Conservation (phyloP, 192 early-diverging fungal species). For the Coemansia guatemalensis region DNA sequence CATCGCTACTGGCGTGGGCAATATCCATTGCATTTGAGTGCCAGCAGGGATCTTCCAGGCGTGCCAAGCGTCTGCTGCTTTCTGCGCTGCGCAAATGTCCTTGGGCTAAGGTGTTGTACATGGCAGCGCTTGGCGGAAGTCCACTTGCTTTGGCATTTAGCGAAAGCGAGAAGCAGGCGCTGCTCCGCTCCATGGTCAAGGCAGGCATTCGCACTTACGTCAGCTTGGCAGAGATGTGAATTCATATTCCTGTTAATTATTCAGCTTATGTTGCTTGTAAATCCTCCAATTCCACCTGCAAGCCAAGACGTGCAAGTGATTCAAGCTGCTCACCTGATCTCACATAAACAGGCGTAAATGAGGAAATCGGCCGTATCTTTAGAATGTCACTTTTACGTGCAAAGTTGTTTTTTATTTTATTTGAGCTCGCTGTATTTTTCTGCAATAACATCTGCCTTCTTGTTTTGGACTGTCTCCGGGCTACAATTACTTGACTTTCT, state of each 20-base stretch:
- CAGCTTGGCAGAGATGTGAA: conserved; percentile 3
- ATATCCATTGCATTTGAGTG: conserved; percentile 11
- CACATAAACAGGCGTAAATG: not conserved
- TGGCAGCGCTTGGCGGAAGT: conserved; percentile 12
- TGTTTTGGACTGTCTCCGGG: not conserved
- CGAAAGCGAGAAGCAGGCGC: not conserved
- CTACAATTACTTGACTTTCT: not conserved
- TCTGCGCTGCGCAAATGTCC: conserved; percentile 21
- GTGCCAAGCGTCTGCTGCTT: conserved; percentile 13
- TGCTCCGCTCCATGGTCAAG: conserved; percentile 25
- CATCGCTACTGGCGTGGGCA: conserved; percentile 20
- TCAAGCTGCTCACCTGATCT: not conserved
- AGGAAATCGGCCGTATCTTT: no score
- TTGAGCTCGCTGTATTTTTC: no score
- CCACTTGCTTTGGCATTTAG: conserved; percentile 10
- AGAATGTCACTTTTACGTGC: no score
- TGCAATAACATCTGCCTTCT: no score
- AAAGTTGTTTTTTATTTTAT: no score
- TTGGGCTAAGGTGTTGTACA: conserved; percentile 36
- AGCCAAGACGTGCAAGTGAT: conserved; percentile 2
- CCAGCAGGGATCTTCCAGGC: not conserved
- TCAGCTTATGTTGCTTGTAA: not conserved
- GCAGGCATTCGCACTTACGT: conserved; percentile 21
- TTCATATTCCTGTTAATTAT: no score
- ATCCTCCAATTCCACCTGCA: not conserved